A percentile compares a stretch with the other conserved stretches of the same genome.
These are phyloP conservation scores for Dendrocalamus latiflorus DNA, from an alignment of 202 grass and related monocot genomes.

Conservation along the genomic window DNA sequence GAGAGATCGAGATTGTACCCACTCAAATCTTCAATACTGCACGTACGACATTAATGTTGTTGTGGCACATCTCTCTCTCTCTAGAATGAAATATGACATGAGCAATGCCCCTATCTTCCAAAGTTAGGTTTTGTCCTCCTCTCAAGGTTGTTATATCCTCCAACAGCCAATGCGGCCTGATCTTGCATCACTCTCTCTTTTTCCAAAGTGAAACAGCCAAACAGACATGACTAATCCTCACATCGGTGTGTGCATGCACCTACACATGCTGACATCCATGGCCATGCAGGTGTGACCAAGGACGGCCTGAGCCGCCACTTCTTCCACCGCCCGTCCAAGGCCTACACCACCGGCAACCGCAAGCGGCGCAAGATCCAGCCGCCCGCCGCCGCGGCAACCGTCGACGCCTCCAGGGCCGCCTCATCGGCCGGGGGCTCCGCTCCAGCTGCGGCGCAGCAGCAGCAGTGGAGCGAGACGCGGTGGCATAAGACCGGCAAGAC, in stretches of 20 bases:
- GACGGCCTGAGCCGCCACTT: conserved; percentile 85
- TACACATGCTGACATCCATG: conserved; percentile 26
- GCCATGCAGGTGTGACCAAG: conserved; percentile 64
- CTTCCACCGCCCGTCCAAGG: conserved; percentile 87
- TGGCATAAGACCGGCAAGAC: conserved; percentile 99
- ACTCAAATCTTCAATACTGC: conserved; percentile 9
- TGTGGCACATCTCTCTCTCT: conserved; percentile 18
- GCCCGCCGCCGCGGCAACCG: not conserved
- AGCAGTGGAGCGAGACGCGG: conserved; percentile 63
- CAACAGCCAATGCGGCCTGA: conserved; percentile 38
- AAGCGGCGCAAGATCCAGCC: conserved; percentile 83
- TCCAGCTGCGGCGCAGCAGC: not conserved
- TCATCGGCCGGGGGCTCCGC: not conserved
- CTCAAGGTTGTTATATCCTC: conserved; percentile 64
- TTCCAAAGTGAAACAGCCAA: conserved; percentile 31
- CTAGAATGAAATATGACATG: conserved; percentile 34
- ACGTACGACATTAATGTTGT: conserved; percentile 26
- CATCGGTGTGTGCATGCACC: not conserved
- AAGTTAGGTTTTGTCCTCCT: conserved; percentile 60
- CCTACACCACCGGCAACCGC: conserved; percentile 87
- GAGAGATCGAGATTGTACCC: too few species aligned
- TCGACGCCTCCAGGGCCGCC: not conserved
- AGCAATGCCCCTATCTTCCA: conserved; percentile 44
- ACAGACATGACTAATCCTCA: conserved; percentile 12
- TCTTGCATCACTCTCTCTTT: not conserved